phyloP scores from a whole-genome alignment of 352 stramenopile species.

The Globisporangium takayamanum region DNA sequence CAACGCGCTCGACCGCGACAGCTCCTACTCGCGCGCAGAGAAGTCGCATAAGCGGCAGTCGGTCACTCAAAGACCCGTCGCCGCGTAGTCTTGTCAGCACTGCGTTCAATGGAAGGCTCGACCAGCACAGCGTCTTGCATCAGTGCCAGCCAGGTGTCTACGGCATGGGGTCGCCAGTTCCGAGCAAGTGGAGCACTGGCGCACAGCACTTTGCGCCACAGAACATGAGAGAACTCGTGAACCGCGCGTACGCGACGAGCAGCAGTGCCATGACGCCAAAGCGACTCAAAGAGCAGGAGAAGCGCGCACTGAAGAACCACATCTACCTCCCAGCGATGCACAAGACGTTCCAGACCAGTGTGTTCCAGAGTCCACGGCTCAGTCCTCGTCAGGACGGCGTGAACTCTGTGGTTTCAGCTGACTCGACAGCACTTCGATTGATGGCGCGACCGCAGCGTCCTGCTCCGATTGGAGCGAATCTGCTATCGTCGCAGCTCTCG shows the following conservation, averaged over 20 bases:
- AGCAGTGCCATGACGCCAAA: neutral
- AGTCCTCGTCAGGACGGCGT: neutral
- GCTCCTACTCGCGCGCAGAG: neutral
- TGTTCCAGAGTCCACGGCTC: constrained; percentile 4
- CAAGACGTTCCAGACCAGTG: constrained; percentile 9
- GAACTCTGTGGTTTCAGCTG: neutral
- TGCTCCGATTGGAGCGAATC: constrained; percentile 19
- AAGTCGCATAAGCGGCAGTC: neutral
- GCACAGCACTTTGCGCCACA: constrained; percentile 5
- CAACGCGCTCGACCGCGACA: neutral
- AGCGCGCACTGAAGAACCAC: constrained; percentile 16
- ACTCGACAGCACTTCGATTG: neutral
- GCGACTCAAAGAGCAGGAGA: constrained; percentile 12
- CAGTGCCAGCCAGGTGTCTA: neutral
- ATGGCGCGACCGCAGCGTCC: neutral
- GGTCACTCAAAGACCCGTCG: neutral
- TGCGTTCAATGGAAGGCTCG: neutral
- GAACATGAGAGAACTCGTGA: constrained; percentile 13
- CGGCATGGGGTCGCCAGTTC: neutral
- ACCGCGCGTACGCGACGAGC: constrained; percentile 14
- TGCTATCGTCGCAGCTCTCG: constrained; percentile 36
- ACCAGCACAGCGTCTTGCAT: neutral
- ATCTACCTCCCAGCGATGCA: constrained; percentile 31
- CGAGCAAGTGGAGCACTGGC: constrained; percentile 6
- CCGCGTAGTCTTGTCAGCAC: neutral